Conservation (phyloP, 768 basidiomycete genomes). For the Pleurotus eryngii region DNA sequence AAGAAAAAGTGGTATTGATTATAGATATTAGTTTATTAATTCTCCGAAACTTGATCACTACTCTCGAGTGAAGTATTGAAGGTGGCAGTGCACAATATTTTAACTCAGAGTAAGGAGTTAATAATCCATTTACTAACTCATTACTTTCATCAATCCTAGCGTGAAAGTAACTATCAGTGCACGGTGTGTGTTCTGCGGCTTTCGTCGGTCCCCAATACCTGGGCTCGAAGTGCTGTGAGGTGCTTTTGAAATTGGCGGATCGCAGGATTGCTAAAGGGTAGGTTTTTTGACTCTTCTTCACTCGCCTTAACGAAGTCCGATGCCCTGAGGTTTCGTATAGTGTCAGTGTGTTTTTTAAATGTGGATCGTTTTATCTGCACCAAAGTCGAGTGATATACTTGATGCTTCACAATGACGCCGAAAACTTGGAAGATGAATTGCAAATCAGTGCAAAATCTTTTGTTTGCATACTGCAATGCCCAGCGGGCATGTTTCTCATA, state of each 20-base stretch:
- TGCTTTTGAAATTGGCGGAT: conserved; percentile 15
- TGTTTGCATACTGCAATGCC: conserved; percentile 26
- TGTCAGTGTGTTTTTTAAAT: conserved; percentile 18
- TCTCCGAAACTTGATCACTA: too few relatives aligned
- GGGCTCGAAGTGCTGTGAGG: conserved; percentile 11
- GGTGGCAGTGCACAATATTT: too few relatives aligned
- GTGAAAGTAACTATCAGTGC: too few relatives aligned
- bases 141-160: too few relatives aligned
- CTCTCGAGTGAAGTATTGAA: too few relatives aligned
- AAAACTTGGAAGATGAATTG: conserved; percentile 28
- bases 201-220: conserved; percentile 24
- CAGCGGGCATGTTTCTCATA: conserved; percentile 27
- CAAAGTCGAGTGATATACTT: conserved; percentile 13
- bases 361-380: conserved; percentile 28
- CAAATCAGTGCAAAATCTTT: conserved; percentile 22
- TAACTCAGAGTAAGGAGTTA: too few relatives aligned
- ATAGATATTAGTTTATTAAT: too few relatives aligned
- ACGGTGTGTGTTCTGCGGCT: neutral
- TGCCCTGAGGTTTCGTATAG: conserved; percentile 21
- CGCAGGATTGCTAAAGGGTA: conserved; percentile 16
- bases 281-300: conserved; percentile 20
- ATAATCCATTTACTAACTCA: too few relatives aligned
- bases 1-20: too few relatives aligned
- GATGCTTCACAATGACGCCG: conserved; percentile 26
- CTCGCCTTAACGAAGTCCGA: conserved; percentile 27